Conservation (phyloP, 2,329 filamentous ascomycete genomes). For the Phialophora expanda region DNA sequence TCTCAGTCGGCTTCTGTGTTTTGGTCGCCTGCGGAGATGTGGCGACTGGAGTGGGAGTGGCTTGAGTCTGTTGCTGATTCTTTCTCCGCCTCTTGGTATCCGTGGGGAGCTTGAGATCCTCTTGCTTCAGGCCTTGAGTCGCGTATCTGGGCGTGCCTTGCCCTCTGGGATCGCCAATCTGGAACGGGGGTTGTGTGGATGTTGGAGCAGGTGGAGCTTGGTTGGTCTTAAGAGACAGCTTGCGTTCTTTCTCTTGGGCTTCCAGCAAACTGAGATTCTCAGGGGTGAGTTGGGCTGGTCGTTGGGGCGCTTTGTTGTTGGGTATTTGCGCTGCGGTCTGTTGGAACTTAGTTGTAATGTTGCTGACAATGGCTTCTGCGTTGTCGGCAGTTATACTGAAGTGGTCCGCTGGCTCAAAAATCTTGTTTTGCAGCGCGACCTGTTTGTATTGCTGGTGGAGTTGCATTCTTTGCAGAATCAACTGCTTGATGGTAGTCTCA, state of each 20-base stretch:
- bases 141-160: constrained; percentile 51
- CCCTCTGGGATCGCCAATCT: constrained; percentile 52
- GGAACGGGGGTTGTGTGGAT: constrained; percentile 60
- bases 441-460: constrained; percentile 55
- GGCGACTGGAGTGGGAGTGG: constrained; percentile 38
- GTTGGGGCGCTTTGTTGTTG: constrained; percentile 53
- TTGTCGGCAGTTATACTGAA: constrained; percentile 52
- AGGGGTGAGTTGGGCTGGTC: constrained; percentile 30
- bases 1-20: constrained; percentile 50
- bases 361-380: constrained; percentile 45
- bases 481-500: constrained; percentile 42
- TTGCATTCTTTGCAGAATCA: constrained; percentile 47
- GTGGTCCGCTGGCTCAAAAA: constrained; percentile 48
- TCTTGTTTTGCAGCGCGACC: constrained; percentile 45
- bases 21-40: constrained; percentile 47
- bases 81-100: constrained; percentile 62
- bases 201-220: constrained; percentile 56
- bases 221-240: constrained; percentile 45
- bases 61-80: constrained; percentile 44
- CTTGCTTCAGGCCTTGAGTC: constrained; percentile 58
- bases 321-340: constrained; percentile 50
- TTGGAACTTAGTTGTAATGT: constrained; percentile 50
- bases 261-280: constrained; percentile 36
- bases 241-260: constrained; percentile 41
- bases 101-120: constrained; percentile 63